phyloP scores from a whole-genome alignment of 768 basidiomycete genomes.

The Saitozyma podzolica region DNA sequence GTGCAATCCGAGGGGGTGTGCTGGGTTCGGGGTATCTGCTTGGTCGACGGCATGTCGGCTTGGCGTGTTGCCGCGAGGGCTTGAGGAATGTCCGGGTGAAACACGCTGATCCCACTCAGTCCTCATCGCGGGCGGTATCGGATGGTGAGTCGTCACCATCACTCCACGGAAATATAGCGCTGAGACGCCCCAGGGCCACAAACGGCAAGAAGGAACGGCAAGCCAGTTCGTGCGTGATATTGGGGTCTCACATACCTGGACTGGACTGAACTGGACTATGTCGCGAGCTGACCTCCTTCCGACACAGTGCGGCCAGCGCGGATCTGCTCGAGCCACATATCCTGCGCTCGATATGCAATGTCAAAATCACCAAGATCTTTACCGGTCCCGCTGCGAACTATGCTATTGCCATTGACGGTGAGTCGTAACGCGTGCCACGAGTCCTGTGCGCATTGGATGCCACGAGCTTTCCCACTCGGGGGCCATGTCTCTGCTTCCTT shows the following conservation, averaged over 20 bases:
- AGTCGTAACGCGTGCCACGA: slow-evolving; percentile 5
- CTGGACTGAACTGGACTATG: no score
- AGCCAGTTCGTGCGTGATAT: slow-evolving; percentile 41
- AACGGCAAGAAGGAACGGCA: slow-evolving; percentile 73
- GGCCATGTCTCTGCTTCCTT: not conserved
- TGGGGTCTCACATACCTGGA: no score
- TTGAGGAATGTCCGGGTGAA: no score
- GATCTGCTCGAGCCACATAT: slow-evolving; percentile 63
- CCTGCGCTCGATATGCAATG: slow-evolving; percentile 79
- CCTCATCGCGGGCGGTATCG: slow-evolving; percentile 79
- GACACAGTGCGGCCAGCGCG: no score
- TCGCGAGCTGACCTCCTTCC: no score
- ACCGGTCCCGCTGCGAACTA: slow-evolving; percentile 54
- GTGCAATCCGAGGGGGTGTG: no score
- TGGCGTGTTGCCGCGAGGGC: no score
- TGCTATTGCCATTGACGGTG: slow-evolving; percentile 45
- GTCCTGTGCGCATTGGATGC: no score
- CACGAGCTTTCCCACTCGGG: no score
- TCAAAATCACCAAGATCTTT: slow-evolving; percentile 71
- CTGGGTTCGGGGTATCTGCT: no score
- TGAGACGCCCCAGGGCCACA: slow-evolving; percentile 60
- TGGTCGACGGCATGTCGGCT: no score
- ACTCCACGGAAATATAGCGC: no score
- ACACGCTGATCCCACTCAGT: slow-evolving; percentile 56
- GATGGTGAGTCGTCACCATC: slow-evolving; percentile 63